Percentiles rank a stretch among this genome's conserved stretches.
These are phyloP conservation scores for Alternaria hordeiaustralica DNA, from an alignment of 2,329 filamentous ascomycete species.

Conservation along the genomic window DNA sequence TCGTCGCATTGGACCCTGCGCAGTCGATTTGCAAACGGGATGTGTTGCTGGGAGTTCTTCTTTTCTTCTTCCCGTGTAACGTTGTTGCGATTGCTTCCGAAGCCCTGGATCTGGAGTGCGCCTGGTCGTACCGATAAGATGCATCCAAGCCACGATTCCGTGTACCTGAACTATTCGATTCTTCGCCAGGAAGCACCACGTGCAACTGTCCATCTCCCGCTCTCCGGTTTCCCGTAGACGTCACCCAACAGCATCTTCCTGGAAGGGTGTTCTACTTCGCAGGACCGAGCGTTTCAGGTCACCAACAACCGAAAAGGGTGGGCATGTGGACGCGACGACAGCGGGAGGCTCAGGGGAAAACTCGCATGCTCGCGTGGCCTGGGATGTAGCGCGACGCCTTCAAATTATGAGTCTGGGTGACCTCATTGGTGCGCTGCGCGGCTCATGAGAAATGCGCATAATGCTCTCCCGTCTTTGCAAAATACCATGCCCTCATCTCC, in stretches of 20 bases:
- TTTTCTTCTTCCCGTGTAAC: conserved; percentile 6
- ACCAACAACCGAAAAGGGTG: not conserved
- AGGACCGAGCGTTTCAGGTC: not conserved
- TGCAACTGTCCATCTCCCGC: not conserved
- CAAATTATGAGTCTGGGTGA: not conserved
- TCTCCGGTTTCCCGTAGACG: not conserved
- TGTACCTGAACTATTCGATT: not conserved
- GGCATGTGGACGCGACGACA: not conserved
- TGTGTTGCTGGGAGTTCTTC: not conserved
- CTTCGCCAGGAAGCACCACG: not conserved
- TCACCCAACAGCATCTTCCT: not conserved
- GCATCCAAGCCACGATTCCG: not conserved
- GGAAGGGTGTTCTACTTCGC: not conserved
- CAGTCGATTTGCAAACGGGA: not conserved
- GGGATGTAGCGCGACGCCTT: conserved; percentile 1
- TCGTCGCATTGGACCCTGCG: not conserved
- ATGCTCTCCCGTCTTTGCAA: not conserved
- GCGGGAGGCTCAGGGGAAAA: conserved; percentile 1
- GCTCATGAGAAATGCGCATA: not conserved
- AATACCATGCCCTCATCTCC: conserved; percentile 12
- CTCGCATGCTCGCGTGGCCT: not conserved
- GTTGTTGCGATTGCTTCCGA: not conserved
- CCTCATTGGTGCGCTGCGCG: not conserved
- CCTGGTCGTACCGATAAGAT: not conserved
- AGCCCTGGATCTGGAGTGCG: not conserved